phyloP scores from a whole-genome alignment of 352 stramenopile species.

The Globisporangium orthogonon region DNA sequence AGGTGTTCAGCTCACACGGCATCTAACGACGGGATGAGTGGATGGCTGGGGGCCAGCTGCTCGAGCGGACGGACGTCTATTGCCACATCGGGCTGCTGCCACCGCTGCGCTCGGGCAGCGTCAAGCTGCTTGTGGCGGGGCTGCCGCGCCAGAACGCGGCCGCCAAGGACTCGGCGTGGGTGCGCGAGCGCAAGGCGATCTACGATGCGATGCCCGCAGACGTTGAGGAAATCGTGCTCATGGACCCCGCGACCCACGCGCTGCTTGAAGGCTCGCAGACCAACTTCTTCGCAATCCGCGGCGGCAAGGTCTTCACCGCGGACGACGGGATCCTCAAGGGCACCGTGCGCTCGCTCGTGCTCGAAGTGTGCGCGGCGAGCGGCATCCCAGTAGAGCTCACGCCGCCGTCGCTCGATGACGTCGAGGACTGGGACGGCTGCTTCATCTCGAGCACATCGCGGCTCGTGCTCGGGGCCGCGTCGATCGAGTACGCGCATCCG shows the following conservation, averaged over 20 bases:
- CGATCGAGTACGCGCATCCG: slow-evolving; percentile 42
- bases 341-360: slow-evolving; percentile 64
- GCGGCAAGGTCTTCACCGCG: slow-evolving; percentile 51
- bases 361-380: slow-evolving; percentile 53
- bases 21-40: no score
- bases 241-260: slow-evolving; percentile 52
- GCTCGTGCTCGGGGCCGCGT: slow-evolving; percentile 52
- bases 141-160: slow-evolving; percentile 63
- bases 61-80: slow-evolving; percentile 45
- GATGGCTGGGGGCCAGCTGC: not conserved
- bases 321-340: slow-evolving; percentile 71
- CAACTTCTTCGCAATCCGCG: slow-evolving; percentile 73
- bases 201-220: slow-evolving; percentile 60
- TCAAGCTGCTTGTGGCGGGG: slow-evolving; percentile 68
- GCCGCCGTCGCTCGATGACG: slow-evolving; percentile 42
- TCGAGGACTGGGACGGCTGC: slow-evolving; percentile 63
- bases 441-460: slow-evolving; percentile 85
- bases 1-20: no score
- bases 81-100: slow-evolving; percentile 73
- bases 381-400: slow-evolving; percentile 46
- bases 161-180: slow-evolving; percentile 73
- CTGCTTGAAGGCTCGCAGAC: slow-evolving; percentile 79
- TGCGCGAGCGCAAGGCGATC: slow-evolving; percentile 66
- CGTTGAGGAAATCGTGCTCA: slow-evolving; percentile 79
- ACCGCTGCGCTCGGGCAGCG: slow-evolving; percentile 42